Conservation (phyloP, 345 rosid species). For the Xanthoceras sorbifolium region DNA sequence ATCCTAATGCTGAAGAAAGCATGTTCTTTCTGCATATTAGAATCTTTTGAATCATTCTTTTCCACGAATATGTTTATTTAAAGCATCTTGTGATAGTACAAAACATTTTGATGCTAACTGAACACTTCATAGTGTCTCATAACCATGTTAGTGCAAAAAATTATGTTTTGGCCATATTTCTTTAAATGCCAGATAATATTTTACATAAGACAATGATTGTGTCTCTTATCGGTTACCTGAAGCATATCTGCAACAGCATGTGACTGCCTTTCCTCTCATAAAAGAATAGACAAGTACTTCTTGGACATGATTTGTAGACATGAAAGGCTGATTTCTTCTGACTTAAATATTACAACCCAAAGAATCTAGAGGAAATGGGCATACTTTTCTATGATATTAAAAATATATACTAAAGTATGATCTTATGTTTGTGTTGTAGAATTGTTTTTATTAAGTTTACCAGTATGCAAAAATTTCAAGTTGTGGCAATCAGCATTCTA, state of each 20-base stretch:
- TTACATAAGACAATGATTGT: neutral
- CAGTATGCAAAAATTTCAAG: neutral
- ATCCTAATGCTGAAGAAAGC: neutral
- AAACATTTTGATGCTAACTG: neutral
- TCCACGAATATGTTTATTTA: neutral
- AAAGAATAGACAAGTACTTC: neutral
- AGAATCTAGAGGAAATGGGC: neutral
- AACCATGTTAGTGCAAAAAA: neutral
- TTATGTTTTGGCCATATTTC: neutral
- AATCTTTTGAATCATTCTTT: neutral
- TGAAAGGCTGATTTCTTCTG: too few species aligned
- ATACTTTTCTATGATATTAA: neutral
- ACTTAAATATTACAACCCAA: neutral
- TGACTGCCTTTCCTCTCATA: neutral
- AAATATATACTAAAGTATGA: neutral
- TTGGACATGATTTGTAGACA: neutral
- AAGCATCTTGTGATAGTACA: neutral
- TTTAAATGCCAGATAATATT: neutral
- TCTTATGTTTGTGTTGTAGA: neutral
- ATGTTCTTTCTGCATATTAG: neutral
- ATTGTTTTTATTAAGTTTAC: neutral
- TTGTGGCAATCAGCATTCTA: neutral
- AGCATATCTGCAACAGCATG: neutral
- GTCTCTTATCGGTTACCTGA: neutral
- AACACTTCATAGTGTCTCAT: neutral